Conservation (phyloP, 2,329 filamentous ascomycete species). For the Colletotrichum euphorbiae region DNA sequence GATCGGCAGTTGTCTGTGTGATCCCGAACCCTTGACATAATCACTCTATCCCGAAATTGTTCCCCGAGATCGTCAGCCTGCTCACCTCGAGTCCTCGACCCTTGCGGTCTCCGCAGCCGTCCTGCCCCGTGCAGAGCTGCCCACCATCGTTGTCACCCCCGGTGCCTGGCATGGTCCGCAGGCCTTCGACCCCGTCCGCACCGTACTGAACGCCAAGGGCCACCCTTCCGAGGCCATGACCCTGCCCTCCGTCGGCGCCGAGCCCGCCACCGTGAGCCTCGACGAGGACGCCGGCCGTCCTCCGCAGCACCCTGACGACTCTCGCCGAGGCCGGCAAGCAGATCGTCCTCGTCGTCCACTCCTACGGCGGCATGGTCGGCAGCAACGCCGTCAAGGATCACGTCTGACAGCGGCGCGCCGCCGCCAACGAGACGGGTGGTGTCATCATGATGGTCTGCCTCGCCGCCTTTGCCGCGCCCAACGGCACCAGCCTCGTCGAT, state of each 20-base stretch:
- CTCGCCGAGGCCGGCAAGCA: constrained; percentile 52
- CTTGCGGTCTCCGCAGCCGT: constrained; percentile 25
- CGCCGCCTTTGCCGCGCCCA: too few species aligned
- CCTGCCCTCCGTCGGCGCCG: constrained; percentile 49
- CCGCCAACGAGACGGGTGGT: too few species aligned
- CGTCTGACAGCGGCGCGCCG: constrained; percentile 48
- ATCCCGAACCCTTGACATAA: constrained; percentile 2
- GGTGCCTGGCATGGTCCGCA: constrained; percentile 53
- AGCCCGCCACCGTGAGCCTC: constrained; percentile 43
- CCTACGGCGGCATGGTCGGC: constrained; percentile 56
- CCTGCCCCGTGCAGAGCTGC: constrained; percentile 15
- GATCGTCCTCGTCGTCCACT: constrained; percentile 56
- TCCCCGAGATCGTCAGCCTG: constrained; percentile 21
- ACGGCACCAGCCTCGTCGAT: too few species aligned
- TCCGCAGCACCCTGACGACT: constrained; percentile 44
- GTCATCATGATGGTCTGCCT: too few species aligned
- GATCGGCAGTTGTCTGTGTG: constrained; percentile 23
- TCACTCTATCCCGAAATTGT: constrained; percentile 12
- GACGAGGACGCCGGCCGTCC: constrained; percentile 47
- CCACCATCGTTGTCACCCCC: constrained; percentile 51
- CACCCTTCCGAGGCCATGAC: constrained; percentile 45
- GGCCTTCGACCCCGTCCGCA: constrained; percentile 48
- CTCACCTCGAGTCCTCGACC: constrained; percentile 10
- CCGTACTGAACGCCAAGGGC: too few species aligned
- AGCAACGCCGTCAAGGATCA: constrained; percentile 52